Base-by-base conservation (phyloP, 768 basidiomycete species). In the Lentinula sp. region DNA sequence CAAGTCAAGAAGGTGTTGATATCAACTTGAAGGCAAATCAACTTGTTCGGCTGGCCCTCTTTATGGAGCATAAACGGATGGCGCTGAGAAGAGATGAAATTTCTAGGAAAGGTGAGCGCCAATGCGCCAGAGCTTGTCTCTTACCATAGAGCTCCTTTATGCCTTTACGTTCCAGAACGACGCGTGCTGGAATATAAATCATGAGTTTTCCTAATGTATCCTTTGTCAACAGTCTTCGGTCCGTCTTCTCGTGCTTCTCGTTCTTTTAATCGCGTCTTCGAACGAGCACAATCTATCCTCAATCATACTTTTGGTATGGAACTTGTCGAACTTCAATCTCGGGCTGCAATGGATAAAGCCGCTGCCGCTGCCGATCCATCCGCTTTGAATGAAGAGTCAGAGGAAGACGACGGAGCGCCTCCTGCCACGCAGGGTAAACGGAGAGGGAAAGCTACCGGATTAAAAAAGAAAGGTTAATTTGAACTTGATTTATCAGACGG, bases 31-130 rank as follows among this genome's bases (percentile, higher is more conserved):
- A 84, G 70, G 89, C 89, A 0, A 78, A 81, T 53, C 85, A 87
- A 55, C 80, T 96, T 36, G 90, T 90, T 9, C 83, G 93, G 16
- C 79, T 93, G 23, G 91, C 93, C 2, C 76, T 98, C 45, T 95
- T 94, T 71, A 79, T 77, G 4, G 93, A 96, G 69, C 84, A 89
- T 59, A 84, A 80, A 68, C 80, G 91, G 55, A 71, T 75, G 10
- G 79, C 85, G 2, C 72, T 97, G 53, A 81, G 83, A 41, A 79
- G 92, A 43, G 90, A 94, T n/a, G 93, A 96, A 43, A 90, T 95
- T 54, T 85, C 80, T 42, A 95, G 94, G 74, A 91, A 91, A 79
- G 85, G 95, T 87, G 15, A 16, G 59, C 54, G 9, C 62, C 28
- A 6, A 49, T 16, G 41, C 41, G 13, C 42, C 55, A 3, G 28